Evolutionary conservation across 306 rosid genomes (phyloP).

Genomic region (Inga laurina): DNA sequence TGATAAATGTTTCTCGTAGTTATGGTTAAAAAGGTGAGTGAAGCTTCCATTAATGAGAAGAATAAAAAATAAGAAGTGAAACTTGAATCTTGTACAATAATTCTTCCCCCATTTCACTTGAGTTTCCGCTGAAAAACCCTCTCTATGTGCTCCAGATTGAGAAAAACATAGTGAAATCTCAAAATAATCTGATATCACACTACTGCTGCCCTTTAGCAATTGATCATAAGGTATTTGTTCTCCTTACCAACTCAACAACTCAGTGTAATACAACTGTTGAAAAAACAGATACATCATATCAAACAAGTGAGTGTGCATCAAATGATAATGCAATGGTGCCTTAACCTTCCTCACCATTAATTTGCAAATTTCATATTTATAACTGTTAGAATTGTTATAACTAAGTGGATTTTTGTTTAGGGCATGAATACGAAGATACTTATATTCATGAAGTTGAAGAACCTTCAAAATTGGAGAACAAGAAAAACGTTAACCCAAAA

Average conservation of each 20-base stretch:
- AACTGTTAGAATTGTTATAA: conserved; percentile 21
- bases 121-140: neutral
- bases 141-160: neutral
- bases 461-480: conserved; percentile 57
- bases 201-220: neutral
- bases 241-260: neutral
- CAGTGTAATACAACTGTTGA: neutral
- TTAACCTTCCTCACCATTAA: neutral
- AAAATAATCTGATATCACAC: neutral
- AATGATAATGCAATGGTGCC: neutral
- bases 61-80: neutral
- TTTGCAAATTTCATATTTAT: neutral
- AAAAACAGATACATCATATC: neutral
- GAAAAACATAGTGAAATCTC: neutral
- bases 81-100: neutral
- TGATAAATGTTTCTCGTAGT: conserved; percentile 23
- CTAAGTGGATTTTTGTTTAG: conserved; percentile 43
- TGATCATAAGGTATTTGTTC: neutral
- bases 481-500: conserved; percentile 51
- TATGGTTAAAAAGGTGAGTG: neutral
- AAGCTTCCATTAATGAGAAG: neutral
- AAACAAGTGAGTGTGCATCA: neutral
- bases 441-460: conserved; percentile 80
- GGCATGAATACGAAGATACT: conserved; percentile 72
- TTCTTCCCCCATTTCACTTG: neutral